Base-by-base conservation (phyloP, 768 basidiomycete genomes). In the Mrakia blollopis region DNA sequence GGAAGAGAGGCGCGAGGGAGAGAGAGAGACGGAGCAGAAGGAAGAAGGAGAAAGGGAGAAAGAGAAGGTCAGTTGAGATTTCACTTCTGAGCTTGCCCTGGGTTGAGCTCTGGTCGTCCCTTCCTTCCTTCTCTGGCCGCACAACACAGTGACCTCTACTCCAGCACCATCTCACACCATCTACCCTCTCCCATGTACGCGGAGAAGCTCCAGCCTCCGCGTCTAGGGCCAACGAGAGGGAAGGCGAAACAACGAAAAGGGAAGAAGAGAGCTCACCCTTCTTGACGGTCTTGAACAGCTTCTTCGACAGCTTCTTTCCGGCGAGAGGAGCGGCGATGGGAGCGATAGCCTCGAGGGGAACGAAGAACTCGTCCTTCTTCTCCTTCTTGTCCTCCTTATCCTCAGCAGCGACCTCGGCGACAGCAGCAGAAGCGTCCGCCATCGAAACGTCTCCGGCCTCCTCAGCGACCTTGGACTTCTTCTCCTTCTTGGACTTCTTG, bases 321-420 rank as follows among this genome's bases (percentile, higher is more conserved):
- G 97, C 97, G 52, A 99, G 86, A 10, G 97, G 97, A 79, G 90
- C 89, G 9, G 97, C 97, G 74, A 99, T 89, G n/a, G 95, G 94
- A 8, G 93, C 93, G 50, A 98, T 87, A 79, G 94, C 92, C 80
- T 92, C 92, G 1, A 90, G 78, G 3, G 91, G 87, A 60, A 94
- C 89, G 25, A 86, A 83, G 74, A 91, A 85, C 76, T 90, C 90
- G 25, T 88, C 88, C 82, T 87, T 90, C 79, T 80, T 80, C 30
- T 79, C 78, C 79, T 80, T 79, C 74, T 80, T 80, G 44, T 69
- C 62, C 73, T 80, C 75, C 41, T 73, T 72, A 57, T 76, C 80
- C 65, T 68, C 65, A 41, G 65, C 37, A 21, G 68, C 78, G 5
- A 72, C 74, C 81, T 69, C 65, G 82, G 77, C 87, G 75, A 85